Percentiles rank a stretch among this genome's conserved stretches.
Conservation (phyloP, 2,329 filamentous ascomycete species). For the Pyrenophora teres region DNA sequence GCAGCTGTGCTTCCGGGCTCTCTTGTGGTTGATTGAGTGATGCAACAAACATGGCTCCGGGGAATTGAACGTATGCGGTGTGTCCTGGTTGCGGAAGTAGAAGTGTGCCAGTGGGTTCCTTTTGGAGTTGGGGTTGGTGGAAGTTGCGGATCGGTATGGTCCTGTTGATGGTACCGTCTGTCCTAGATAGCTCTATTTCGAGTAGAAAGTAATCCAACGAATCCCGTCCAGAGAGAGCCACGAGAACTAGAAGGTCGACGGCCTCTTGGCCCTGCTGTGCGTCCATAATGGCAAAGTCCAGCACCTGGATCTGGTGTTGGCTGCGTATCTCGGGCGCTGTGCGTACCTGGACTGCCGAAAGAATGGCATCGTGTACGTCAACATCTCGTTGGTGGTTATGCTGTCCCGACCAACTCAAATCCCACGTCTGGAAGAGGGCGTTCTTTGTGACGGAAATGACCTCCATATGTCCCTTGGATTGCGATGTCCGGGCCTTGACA, state of each 20-base stretch:
- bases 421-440: slow-evolving; percentile 83
- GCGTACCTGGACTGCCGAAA: slow-evolving; percentile 63
- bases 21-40: slow-evolving; percentile 72
- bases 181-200: slow-evolving; percentile 67
- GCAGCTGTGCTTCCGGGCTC: slow-evolving; percentile 76
- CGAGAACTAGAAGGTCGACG: slow-evolving; percentile 38
- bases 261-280: slow-evolving; percentile 42
- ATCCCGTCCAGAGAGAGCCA: slow-evolving; percentile 35
- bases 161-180: slow-evolving; percentile 62
- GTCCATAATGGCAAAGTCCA: slow-evolving; percentile 76
- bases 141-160: slow-evolving; percentile 67
- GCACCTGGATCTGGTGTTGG: slow-evolving; percentile 67
- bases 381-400: slow-evolving; percentile 74
- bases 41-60: slow-evolving; percentile 74
- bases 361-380: slow-evolving; percentile 69
- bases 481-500: slow-evolving; percentile 72
- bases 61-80: slow-evolving; percentile 81
- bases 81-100: slow-evolving; percentile 79
- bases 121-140: slow-evolving; percentile 47
- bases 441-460: slow-evolving; percentile 78
- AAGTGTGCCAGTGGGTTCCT: slow-evolving; percentile 55
- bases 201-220: slow-evolving; percentile 71
- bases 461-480: slow-evolving; percentile 80
- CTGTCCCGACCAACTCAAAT: slow-evolving; percentile 84
- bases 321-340: slow-evolving; percentile 55